These are phyloP conservation scores for Pseudogymnoascus sp. DNA, from an alignment of 2,329 filamentous ascomycete genomes.

Conservation along the genomic window DNA sequence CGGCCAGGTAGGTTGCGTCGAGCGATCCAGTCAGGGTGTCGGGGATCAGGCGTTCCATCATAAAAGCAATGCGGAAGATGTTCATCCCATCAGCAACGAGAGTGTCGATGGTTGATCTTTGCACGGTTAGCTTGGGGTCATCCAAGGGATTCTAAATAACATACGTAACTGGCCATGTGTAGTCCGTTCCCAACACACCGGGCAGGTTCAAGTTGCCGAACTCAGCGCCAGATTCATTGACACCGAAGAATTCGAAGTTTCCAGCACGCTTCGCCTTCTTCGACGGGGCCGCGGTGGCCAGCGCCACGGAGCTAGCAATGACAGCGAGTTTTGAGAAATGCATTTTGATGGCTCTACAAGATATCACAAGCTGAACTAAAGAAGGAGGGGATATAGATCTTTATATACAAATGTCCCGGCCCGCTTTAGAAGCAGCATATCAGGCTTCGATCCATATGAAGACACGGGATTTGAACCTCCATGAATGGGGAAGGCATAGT, in stretches of 20 bases:
- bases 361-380: neutral
- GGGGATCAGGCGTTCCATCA: constrained; percentile 51
- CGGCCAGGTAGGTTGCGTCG: constrained; percentile 35
- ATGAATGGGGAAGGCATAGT: neutral
- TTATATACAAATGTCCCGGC: neutral
- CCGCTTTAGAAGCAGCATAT: neutral
- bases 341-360: constrained; percentile 12
- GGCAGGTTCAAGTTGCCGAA: constrained; percentile 49
- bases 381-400: neutral
- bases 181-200: constrained; percentile 46
- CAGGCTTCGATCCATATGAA: neutral
- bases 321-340: constrained; percentile 15
- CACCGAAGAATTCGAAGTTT: constrained; percentile 28
- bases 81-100: constrained; percentile 46
- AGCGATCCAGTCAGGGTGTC: constrained; percentile 37
- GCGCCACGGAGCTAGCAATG: constrained; percentile 16
- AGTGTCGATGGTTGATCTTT: constrained; percentile 28
- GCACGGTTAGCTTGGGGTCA: constrained; percentile 15
- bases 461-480: neutral
- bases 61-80: constrained; percentile 40
- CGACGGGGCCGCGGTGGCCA: constrained; percentile 21
- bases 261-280: constrained; percentile 29
- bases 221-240: constrained; percentile 45
- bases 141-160: constrained; percentile 21
- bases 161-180: constrained; percentile 46